Evolutionary conservation across 495 filamentous ascomycete species (phyloP).

Genomic region (Aspergillus baeticus): DNA sequence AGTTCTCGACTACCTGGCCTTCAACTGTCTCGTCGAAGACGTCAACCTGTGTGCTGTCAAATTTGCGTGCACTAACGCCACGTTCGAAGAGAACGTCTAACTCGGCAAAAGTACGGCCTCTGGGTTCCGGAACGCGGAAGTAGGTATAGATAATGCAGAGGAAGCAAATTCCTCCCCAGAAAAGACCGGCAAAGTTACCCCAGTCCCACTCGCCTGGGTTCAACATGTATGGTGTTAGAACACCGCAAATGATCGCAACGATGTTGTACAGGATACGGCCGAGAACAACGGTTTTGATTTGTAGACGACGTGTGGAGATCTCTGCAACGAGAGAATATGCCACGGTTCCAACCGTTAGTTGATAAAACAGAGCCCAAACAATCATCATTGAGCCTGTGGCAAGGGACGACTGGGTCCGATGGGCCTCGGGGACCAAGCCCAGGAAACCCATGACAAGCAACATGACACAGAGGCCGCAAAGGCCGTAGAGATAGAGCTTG

Average conservation of each 20-base stretch:
- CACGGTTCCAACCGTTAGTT: constrained; percentile 74
- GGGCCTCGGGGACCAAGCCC: constrained; percentile 56
- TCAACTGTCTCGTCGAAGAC: constrained; percentile 64
- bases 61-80: constrained; percentile 64
- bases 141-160: constrained; percentile 70
- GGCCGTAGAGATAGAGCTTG: constrained; percentile 66
- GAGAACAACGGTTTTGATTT: constrained; percentile 74
- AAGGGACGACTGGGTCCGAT: constrained; percentile 55
- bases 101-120: constrained; percentile 70
- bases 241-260: constrained; percentile 64
- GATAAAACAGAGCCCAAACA: constrained; percentile 71
- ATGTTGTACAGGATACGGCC: constrained; percentile 73
- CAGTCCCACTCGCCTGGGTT: constrained; percentile 75
- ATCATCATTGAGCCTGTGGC: constrained; percentile 72
- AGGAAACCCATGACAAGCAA: constrained; percentile 74
- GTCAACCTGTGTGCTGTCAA: constrained; percentile 61
- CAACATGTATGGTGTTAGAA: constrained; percentile 74
- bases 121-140: constrained; percentile 74
- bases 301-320: constrained; percentile 68
- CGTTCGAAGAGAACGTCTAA: constrained; percentile 71
- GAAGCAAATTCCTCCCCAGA: constrained; percentile 76
- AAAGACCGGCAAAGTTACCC: constrained; percentile 77
- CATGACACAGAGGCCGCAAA: constrained; percentile 63
- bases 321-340: constrained; percentile 78
- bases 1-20: constrained; percentile 46